Evolutionary conservation across 192 early-diverging fungal genomes (phyloP).

Genomic region (Rhizoclosmatium sp.): DNA sequence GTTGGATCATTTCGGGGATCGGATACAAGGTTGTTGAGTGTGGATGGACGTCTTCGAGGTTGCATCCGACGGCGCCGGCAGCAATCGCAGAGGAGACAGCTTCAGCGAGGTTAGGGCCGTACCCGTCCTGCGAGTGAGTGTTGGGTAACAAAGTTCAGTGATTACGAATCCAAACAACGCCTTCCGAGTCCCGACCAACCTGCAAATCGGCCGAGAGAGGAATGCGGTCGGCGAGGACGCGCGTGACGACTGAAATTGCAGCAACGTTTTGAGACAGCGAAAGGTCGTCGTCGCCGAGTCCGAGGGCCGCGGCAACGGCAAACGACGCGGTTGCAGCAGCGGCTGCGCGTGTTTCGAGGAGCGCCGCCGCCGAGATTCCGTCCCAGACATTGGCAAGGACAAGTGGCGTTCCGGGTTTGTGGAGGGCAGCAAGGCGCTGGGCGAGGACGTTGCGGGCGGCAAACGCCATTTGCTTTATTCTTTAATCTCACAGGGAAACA

Average conservation of each 20-base stretch:
- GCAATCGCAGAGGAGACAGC: background rate
- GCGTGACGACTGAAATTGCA: conserved; percentile 24
- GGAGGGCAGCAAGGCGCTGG: conserved; percentile 1
- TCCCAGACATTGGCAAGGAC: conserved; percentile 31
- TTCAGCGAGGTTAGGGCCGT: conserved; percentile 19
- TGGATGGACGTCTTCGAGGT: conserved; percentile 5
- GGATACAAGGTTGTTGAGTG: background rate
- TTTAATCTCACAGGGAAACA: too few relatives aligned
- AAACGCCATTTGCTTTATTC: too few relatives aligned
- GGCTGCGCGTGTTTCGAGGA: conserved; percentile 30
- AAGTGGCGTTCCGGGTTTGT: conserved; percentile 11
- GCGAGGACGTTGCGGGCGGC: background rate
- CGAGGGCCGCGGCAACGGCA: conserved; percentile 49
- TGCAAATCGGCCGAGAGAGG: conserved; percentile 30
- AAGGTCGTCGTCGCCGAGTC: conserved; percentile 50
- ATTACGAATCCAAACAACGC: too few relatives aligned
- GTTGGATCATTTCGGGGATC: background rate
- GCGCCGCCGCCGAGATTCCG: conserved; percentile 5
- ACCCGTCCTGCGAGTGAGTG: conserved; percentile 51
- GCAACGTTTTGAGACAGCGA: conserved; percentile 48
- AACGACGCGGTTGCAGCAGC: conserved; percentile 51
- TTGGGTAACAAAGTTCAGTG: background rate
- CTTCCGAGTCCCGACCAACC: background rate
- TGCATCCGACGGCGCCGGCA: conserved; percentile 8
- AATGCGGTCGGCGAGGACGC: conserved; percentile 29